Evolutionary conservation across 176 grass and related monocot species (phyloP), one percentile per base, ranked within the genome.

Genomic region (Lolium rigidum): DNA sequence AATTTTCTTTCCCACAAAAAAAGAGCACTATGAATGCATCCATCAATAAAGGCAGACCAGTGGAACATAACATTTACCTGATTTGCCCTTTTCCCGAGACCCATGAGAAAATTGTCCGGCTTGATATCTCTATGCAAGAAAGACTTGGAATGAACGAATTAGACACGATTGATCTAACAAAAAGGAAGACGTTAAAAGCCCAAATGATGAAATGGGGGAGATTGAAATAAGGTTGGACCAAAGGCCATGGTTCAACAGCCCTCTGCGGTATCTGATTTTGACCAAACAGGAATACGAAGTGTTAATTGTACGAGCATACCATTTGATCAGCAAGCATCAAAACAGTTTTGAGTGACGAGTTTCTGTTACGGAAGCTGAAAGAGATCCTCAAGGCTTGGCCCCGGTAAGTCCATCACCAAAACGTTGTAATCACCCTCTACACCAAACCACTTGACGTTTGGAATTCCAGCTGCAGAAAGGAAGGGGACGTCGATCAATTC

Each of bases 321-420:
- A 95, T 89, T 90, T 95, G 94, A 85, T 95, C 94, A 46, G 94
- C 94, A 70, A 95, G 91, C 91, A 95, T 93, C 64, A 95, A 87
- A 82, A 91, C 94, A 79, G 94, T 93, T 88, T 95, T 95, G 8
- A 95, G 83, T 85, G 94, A 91, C 64, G n/a, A 95, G 82, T 72
- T 93, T 95, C 94, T 87, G 72, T 89, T 95, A 69, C 94, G 93
- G 59, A 93, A 95, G 49, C 93, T 95, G 86, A 95, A n/a, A 91
- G 10, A 95, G 61, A 83, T 95, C 94, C 83, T 95, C 94, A n/a
- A 95, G 78, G 70, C 94, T 95, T 64, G 94, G 89, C 43, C 94
- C 94, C 79, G 93, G 94, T 4, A 95, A 79, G 82, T 95, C 94
- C 70, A 95, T 95, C 61, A 93, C 94, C 94, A 95, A 82, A 24